Percentiles rank a stretch among this genome's conserved stretches.
Conservation (phyloP, 805 yeast genomes). For the Cephaloascus albidus region DNA sequence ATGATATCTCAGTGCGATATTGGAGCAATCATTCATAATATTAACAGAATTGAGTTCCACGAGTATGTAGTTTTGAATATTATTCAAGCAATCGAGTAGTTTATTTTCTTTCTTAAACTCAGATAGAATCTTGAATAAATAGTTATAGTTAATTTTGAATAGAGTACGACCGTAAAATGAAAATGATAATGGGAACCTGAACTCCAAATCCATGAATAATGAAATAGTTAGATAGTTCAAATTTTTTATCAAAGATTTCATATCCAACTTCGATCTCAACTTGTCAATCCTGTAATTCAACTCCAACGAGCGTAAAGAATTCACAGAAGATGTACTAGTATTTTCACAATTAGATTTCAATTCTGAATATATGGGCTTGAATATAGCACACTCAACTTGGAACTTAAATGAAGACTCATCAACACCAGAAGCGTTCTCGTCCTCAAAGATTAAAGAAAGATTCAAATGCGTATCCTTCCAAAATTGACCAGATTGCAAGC, state of each 20-base stretch:
- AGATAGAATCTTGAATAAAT: not conserved
- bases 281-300: not conserved
- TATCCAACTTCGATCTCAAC: not conserved
- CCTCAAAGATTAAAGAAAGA: not conserved
- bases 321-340: not conserved
- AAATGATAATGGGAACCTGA: conserved; percentile 13
- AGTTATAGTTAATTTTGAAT: conserved; percentile 9
- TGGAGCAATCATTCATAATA: not conserved
- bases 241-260: conserved; percentile 1
- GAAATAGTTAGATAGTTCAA: conserved; percentile 12
- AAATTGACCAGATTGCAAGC: not conserved
- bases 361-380: not conserved
- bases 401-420: not conserved
- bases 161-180: conserved; percentile 14
- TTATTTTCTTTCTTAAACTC: not conserved
- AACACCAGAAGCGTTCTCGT: too few relatives aligned
- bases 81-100: not conserved
- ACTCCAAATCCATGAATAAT: conserved; percentile 12
- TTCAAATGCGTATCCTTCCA: not conserved
- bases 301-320: not conserved
- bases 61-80: too few relatives aligned
- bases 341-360: not conserved
- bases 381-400: not conserved
- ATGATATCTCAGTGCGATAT: not conserved
- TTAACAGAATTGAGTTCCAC: not conserved